Base-by-base conservation (phyloP, 2,329 filamentous ascomycete genomes). In the Aspergillus sp. region DNA sequence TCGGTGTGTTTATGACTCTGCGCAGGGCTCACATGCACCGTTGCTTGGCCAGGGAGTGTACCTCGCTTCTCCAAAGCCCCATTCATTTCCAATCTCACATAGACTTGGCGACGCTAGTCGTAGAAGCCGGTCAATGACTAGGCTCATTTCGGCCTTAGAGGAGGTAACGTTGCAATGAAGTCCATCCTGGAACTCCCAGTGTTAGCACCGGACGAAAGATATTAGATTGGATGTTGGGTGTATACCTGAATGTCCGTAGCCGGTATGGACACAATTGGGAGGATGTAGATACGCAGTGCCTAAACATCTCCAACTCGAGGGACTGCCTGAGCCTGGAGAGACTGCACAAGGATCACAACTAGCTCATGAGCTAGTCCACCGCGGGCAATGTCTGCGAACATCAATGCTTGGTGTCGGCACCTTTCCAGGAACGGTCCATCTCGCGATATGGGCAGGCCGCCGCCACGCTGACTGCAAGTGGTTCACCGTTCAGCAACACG, bases 361-460 rank as follows among this genome's bases (percentile, higher is more conserved):
- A 34, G 28, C 9, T 9, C 46, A 56, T 15, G 23, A 51, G 19
- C 59, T 61, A 61, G 19, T 50, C 53, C 34, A 47, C 7, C 46
- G 41, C 41, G 45, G 59, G 59, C 53, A 57, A 53, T 52, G 53
- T 25, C 25, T 57, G 59, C 59, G 59, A 61, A 53, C 34, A 61
- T 61, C 53, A 50, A 50, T 31, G 46, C 54, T 57, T 57, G 54
- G 28, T 30, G 46, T 17, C 41, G 31, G 22, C 28, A 31, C 0
- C n/a, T 4, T 15, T n/a, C 54, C 49, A 47, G 46, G 34, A 57
- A 46, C 47, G 15, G 17, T n/a, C 38, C 17, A 25, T 30, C 23
- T 30, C 11, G 13, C 9, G 22, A 31, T 8, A 28, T 54, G 17
- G 11, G 45, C 46, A 28, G 22, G 25, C 23, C 30, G 48, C 13